Evolutionary conservation across 129 eudicot species (phyloP), one percentile per base, ranked within the genome.

Genomic region (Chrysanthemum lavandulifolium): DNA sequence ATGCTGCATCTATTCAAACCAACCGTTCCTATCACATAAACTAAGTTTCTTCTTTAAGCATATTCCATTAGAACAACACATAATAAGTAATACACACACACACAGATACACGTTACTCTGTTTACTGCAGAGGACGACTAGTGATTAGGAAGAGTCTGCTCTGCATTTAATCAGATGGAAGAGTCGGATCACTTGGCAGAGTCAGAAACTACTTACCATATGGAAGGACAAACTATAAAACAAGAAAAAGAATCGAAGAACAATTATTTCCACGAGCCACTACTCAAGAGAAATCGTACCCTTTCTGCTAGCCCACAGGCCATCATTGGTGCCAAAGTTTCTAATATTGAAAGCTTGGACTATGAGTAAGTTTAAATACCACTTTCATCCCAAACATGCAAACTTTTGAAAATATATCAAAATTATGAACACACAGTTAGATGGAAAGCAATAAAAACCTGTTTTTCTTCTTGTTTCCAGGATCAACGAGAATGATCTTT

Each of bases 401-500:
- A 68, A 43, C 1, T 68, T 68, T 23, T 23, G 47, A 67, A 73
- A 6, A 49, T 6, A 60, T 11, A 69, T 14, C 11, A 36, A 47
- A 19, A 63, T 64, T 51, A 65, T 21, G 31, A 19, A 63, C 5
- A 5, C n/a, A 65, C 10, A 80, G 47, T 40, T 40, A 2, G 47
- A 40, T 40, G 47, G 47, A 40, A 40, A 40, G 47, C 10, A 40
- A 40, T 6, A 6, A 40, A 40, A 40, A 36, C 7, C 9, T 5
- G 43, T 36, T 36, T 7, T 7, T 40, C 47, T 40, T 6, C 47
- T 40, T 40, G 47, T 40, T 40, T 40, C 67, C 79, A 93, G 98
- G 86, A 89, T 93, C 65, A 93, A 87, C 71, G 92, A 93, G 82
- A 93, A 93, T 67, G 98, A 93, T 84, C 68, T 89, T 16, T 93